Conservation (phyloP, 2,329 filamentous ascomycete species). For the Stemphylium lycopersici region DNA sequence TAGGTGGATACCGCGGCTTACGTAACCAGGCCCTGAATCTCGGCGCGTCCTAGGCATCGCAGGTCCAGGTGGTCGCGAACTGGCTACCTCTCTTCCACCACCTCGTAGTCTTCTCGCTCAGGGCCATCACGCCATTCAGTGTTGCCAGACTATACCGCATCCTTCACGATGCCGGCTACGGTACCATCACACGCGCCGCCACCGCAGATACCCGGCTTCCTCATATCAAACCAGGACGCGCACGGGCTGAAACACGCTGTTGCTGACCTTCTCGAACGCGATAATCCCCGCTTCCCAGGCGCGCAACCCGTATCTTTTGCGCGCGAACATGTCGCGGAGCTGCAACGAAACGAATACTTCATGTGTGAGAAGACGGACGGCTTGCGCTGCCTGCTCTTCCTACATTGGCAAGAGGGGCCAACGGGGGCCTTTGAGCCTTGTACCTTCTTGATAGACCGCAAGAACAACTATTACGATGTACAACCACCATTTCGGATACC, state of each 20-base stretch:
- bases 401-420: slow-evolving; percentile 66
- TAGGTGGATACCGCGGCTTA: not conserved
- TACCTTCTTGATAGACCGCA: slow-evolving; percentile 94
- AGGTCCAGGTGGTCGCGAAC: not conserved
- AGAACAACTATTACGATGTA: slow-evolving; percentile 95
- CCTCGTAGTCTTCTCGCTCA: not conserved
- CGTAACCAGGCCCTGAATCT: slow-evolving; percentile 2
- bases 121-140: not conserved
- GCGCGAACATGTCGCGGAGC: slow-evolving; percentile 78
- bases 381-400: slow-evolving; percentile 92
- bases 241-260: slow-evolving; percentile 72
- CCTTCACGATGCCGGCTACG: slow-evolving; percentile 26
- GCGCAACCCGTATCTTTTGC: slow-evolving; percentile 95
- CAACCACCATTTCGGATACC: slow-evolving; percentile 80
- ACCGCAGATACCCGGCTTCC: slow-evolving; percentile 45
- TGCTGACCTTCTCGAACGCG: slow-evolving; percentile 73
- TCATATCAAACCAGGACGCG: slow-evolving; percentile 30
- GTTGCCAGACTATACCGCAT: not conserved
- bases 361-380: slow-evolving; percentile 99
- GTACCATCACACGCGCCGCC: slow-evolving; percentile 32
- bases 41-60: slow-evolving; percentile 2
- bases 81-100: not conserved
- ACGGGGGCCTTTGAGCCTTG: slow-evolving; percentile 48
- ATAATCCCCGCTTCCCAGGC: slow-evolving; percentile 75
- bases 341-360: slow-evolving; percentile 87